Evolutionary conservation across 768 basidiomycete genomes (phyloP).

Genomic region (Tylopilus rubrobrunneus): DNA sequence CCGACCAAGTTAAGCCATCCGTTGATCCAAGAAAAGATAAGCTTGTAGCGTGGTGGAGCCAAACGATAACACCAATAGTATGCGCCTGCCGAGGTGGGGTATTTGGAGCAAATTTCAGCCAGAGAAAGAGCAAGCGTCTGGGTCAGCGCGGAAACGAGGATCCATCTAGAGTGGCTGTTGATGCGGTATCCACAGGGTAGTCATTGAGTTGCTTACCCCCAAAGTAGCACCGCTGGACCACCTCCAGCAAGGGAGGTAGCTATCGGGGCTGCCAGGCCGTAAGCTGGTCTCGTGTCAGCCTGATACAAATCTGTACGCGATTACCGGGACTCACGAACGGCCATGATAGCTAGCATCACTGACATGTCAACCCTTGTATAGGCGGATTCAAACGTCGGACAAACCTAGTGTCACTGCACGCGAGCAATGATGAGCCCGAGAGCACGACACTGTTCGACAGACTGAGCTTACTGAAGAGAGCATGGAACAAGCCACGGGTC

Average conservation of each 20-base stretch:
- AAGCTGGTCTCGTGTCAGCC: slow-evolving; percentile 37
- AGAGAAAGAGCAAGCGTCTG: slow-evolving; percentile 50
- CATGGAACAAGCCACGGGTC: slow-evolving; percentile 50
- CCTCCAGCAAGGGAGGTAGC: slow-evolving; percentile 53
- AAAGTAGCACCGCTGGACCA: slow-evolving; percentile 54
- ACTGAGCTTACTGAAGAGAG: slow-evolving; percentile 46
- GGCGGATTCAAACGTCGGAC: background rate
- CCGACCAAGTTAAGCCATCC: slow-evolving; percentile 69
- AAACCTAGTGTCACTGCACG: slow-evolving; percentile 47
- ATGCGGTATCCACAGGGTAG: background rate
- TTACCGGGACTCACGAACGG: slow-evolving; percentile 49
- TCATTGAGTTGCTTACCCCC: slow-evolving; percentile 40
- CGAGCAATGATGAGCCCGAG: background rate
- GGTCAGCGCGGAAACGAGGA: slow-evolving; percentile 46
- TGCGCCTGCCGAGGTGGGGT: slow-evolving; percentile 58
- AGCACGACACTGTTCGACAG: background rate
- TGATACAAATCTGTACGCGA: background rate
- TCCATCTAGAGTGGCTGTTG: slow-evolving; percentile 36
- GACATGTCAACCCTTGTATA: slow-evolving; percentile 1
- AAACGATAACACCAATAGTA: slow-evolving; percentile 68
- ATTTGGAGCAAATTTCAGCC: slow-evolving; percentile 57
- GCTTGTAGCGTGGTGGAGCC: slow-evolving; percentile 46
- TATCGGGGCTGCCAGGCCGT: slow-evolving; percentile 52
- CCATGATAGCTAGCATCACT: slow-evolving; percentile 47
- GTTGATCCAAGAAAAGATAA: slow-evolving; percentile 60